A percentile compares a stretch with the other conserved stretches of the same genome.
These are phyloP conservation scores for Ilyonectria mors-panacis DNA, from an alignment of 2,329 filamentous ascomycete species.

Conservation along the genomic window DNA sequence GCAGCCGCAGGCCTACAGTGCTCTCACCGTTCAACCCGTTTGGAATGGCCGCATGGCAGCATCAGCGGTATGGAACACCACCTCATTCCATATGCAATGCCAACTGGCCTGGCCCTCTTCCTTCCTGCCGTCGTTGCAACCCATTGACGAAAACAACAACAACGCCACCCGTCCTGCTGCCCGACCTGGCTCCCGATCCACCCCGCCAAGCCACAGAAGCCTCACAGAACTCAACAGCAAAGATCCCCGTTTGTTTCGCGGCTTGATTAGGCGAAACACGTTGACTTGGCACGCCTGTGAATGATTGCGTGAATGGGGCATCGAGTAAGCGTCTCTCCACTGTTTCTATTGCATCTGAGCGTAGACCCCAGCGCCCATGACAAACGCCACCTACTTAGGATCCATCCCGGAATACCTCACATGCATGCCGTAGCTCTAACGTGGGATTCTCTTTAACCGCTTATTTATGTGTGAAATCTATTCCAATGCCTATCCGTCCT, in stretches of 20 bases:
- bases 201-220: background rate
- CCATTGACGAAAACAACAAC: background rate
- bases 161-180: background rate
- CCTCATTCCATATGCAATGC: conserved; percentile 27
- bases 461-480: background rate
- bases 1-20: background rate
- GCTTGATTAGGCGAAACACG: background rate
- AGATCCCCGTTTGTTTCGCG: background rate
- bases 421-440: background rate
- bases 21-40: conserved; percentile 17
- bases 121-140: background rate
- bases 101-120: conserved; percentile 26
- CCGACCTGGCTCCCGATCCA: background rate
- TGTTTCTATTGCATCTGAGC: conserved; percentile 16
- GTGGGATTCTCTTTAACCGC: background rate
- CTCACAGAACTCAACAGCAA: background rate
- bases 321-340: background rate
- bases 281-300: background rate
- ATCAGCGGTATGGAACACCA: background rate
- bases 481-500: background rate
- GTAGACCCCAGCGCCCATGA: conserved; percentile 18
- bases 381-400: background rate
- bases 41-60: background rate
- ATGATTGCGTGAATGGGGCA: background rate
- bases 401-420: background rate